These are phyloP conservation scores for Paradendryphiella salina DNA, from an alignment of 2,329 filamentous ascomycete genomes.

Conservation along the genomic window DNA sequence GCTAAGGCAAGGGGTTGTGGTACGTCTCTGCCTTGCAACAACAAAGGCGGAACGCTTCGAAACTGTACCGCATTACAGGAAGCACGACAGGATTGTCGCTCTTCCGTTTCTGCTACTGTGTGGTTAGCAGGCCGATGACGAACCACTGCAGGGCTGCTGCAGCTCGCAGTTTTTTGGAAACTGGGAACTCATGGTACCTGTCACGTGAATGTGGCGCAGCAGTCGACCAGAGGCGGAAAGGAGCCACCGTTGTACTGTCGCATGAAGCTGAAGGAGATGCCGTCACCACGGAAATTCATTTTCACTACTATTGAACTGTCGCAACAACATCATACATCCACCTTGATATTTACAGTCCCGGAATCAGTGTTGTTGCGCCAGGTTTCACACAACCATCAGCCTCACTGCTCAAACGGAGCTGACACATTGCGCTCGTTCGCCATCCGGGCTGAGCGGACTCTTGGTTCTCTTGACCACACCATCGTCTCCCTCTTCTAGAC, in stretches of 20 bases:
- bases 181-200: conserved; percentile 7
- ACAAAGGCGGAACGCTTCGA: neutral
- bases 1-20: conserved; percentile 1
- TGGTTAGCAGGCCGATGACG: neutral
- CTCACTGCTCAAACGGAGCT: conserved; percentile 39
- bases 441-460: conserved; percentile 23
- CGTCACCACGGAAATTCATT: conserved; percentile 7
- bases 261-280: conserved; percentile 13
- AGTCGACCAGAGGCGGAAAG: neutral
- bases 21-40: neutral
- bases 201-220: conserved; percentile 24
- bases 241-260: conserved; percentile 10
- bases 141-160: neutral
- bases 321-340: neutral
- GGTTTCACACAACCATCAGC: conserved; percentile 35
- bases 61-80: neutral
- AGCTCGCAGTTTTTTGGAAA: neutral
- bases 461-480: conserved; percentile 21
- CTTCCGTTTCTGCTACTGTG: neutral
- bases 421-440: conserved; percentile 31
- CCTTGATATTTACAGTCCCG: conserved; percentile 4
- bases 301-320: conserved; percentile 6
- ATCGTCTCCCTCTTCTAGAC: conserved; percentile 30
- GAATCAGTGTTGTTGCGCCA: conserved; percentile 21
- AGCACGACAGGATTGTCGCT: neutral